A percentile compares a stretch with the other conserved stretches of the same genome.
Evolutionary conservation across 345 rosid genomes (phyloP).

Genomic region (Kandelia obovata): DNA sequence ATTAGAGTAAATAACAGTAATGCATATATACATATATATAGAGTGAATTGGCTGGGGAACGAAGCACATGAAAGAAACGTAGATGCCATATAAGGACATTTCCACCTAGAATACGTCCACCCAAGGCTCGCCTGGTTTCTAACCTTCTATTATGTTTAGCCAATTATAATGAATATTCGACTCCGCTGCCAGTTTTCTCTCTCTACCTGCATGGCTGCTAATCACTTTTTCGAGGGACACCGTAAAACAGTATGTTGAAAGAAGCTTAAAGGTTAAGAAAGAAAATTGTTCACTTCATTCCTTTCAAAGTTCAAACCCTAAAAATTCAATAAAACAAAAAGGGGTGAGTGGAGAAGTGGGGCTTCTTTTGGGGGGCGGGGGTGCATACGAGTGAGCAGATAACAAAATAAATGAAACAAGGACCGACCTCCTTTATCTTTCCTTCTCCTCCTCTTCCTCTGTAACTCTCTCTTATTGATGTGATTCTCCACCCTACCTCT

Average conservation of each 20-base stretch:
- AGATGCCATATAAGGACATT: constrained; percentile 33
- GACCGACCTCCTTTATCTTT: constrained; percentile 31
- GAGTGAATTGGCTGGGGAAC: constrained; percentile 8
- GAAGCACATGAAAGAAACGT: constrained; percentile 33
- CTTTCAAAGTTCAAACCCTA: constrained; percentile 19
- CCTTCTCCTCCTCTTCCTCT: constrained; percentile 36
- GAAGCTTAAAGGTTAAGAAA: constrained; percentile 34
- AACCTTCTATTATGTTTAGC: not conserved
- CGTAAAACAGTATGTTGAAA: constrained; percentile 17
- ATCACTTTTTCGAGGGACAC: constrained; percentile 16
- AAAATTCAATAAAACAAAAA: constrained; percentile 38
- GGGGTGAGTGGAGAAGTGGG: constrained; percentile 2
- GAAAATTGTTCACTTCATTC: constrained; percentile 6
- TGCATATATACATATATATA: too few relatives aligned
- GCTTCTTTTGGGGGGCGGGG: not conserved
- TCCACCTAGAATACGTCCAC: constrained; percentile 36
- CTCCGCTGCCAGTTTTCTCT: constrained; percentile 14
- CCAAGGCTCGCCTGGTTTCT: constrained; percentile 16
- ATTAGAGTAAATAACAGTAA: too few relatives aligned
- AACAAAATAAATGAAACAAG: constrained; percentile 35
- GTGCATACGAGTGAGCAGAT: constrained; percentile 13
- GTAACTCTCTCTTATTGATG: constrained; percentile 49
- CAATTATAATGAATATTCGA: not conserved
- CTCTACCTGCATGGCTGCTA: constrained; percentile 34
- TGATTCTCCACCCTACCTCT: constrained; percentile 56